Conservation (phyloP, 768 basidiomycete genomes). For the Tricholoma sp. region DNA sequence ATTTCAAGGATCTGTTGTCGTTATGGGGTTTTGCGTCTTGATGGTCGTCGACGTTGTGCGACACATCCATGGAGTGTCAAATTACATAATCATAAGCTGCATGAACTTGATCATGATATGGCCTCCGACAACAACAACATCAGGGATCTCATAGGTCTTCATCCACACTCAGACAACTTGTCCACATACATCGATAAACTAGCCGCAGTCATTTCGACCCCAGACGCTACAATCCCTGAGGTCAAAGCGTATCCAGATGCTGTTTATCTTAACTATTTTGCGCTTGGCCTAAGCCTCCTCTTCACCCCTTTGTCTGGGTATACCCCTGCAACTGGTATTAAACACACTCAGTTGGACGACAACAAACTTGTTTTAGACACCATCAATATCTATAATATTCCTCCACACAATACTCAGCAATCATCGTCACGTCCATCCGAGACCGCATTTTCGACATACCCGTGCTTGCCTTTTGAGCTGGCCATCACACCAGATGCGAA, state of each 20-base stretch:
- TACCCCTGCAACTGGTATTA: slow-evolving; percentile 44
- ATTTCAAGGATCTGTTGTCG: slow-evolving; percentile 6
- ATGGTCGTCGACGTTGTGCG: slow-evolving; percentile 3
- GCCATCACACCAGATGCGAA: slow-evolving; percentile 32
- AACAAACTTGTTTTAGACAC: slow-evolving; percentile 55
- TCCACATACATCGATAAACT: slow-evolving; percentile 37
- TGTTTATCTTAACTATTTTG: slow-evolving; percentile 81
- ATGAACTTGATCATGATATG: too few species aligned
- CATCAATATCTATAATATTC: slow-evolving; percentile 79
- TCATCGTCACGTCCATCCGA: slow-evolving; percentile 39
- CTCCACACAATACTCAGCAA: slow-evolving; percentile 28
- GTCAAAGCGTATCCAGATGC: slow-evolving; percentile 78
- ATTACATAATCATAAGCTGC: too few species aligned
- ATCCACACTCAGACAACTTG: slow-evolving; percentile 44
- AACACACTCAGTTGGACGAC: slow-evolving; percentile 42
- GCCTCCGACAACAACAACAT: slow-evolving; percentile 7
- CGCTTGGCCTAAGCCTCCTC: slow-evolving; percentile 76
- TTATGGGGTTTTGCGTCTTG: neutral
- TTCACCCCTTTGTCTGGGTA: slow-evolving; percentile 66
- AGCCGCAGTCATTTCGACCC: slow-evolving; percentile 17
- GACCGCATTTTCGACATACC: slow-evolving; percentile 52
- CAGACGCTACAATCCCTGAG: slow-evolving; percentile 39
- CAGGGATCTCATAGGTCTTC: slow-evolving; percentile 43
- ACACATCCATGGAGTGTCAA: neutral
- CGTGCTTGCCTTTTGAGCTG: slow-evolving; percentile 48